These are phyloP conservation scores for Scheffersomyces lignicola DNA, from an alignment of 1,139 yeast species.

Conservation along the genomic window DNA sequence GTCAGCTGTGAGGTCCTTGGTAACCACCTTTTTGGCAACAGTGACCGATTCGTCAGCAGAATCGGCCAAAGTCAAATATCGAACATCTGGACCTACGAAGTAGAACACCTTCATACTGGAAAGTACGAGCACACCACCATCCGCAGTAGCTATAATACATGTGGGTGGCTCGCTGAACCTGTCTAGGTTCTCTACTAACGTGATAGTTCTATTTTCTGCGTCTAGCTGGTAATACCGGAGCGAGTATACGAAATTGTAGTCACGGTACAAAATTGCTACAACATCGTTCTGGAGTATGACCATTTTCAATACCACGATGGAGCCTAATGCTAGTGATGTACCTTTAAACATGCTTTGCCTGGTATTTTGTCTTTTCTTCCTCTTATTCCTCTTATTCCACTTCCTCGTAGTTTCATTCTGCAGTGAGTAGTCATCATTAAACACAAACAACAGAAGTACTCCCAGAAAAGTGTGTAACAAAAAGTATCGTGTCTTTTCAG, in stretches of 20 bases:
- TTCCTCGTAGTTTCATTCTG: too few species aligned
- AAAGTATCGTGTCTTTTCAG: constrained; percentile 16
- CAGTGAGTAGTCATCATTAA: constrained; percentile 17
- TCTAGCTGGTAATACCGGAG: constrained; percentile 28
- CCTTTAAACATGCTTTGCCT: too few species aligned
- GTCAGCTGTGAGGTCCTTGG: constrained; percentile 12
- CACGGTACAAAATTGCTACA: constrained; percentile 37
- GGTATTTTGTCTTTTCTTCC: too few species aligned
- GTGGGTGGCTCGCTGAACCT: constrained; percentile 37
- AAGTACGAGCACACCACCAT: constrained; percentile 34
- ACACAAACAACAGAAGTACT: constrained; percentile 22
- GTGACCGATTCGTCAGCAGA: constrained; percentile 14
- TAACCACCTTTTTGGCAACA: constrained; percentile 11
- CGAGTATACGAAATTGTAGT: constrained; percentile 32
- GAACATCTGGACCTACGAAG: constrained; percentile 24
- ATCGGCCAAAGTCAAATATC: constrained; percentile 15
- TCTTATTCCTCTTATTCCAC: constrained; percentile 9
- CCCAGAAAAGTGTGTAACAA: constrained; percentile 33
- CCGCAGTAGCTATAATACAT: constrained; percentile 21
- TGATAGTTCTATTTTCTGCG: constrained; percentile 10
- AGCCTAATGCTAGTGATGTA: constrained; percentile 30
- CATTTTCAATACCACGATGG: constrained; percentile 27
- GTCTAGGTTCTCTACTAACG: constrained; percentile 27
- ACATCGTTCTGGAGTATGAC: constrained; percentile 12
- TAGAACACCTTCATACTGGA: constrained; percentile 31